Conservation (phyloP, 495 filamentous ascomycete species). For the Thozetella sp. region DNA sequence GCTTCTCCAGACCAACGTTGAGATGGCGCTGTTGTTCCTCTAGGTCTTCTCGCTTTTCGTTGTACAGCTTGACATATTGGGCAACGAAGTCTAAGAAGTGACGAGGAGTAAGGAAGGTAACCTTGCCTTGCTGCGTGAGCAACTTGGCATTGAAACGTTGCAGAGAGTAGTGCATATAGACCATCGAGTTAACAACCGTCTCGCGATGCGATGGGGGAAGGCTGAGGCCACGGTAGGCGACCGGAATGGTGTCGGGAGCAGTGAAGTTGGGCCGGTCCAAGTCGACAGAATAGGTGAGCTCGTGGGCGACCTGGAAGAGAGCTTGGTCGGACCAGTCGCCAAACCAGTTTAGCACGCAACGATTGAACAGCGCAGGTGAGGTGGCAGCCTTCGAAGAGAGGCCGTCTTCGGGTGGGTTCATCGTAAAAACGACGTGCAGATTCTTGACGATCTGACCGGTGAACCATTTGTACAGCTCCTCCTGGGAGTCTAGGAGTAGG, state of each 20-base stretch:
- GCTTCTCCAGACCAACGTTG: conserved; percentile 95
- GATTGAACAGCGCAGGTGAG: conserved; percentile 96
- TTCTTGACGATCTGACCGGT: conserved; percentile 99
- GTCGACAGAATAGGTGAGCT: conserved; percentile 94
- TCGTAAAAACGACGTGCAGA: conserved; percentile 97
- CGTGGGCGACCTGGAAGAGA: conserved; percentile 94
- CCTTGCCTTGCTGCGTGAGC: conserved; percentile 85
- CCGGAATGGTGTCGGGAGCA: conserved; percentile 89
- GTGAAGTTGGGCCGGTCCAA: conserved; percentile 82
- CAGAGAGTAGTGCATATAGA: conserved; percentile 95
- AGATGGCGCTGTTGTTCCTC: conserved; percentile 98
- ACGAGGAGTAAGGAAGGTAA: conserved; percentile 90
- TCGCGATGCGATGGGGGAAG: conserved; percentile 90
- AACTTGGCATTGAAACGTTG: conserved; percentile 87
- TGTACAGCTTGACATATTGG: conserved; percentile 96
- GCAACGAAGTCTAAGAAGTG: conserved; percentile 99
- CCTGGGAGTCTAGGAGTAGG: conserved; percentile 90
- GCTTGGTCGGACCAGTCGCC: conserved; percentile 99
- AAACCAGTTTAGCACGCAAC: conserved; percentile 99
- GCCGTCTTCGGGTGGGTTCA: conserved; percentile 98
- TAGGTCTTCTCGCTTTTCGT: conserved; percentile 96
- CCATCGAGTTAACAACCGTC: conserved; percentile 94
- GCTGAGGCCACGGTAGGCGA: conserved; percentile 82
- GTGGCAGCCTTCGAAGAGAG: conserved; percentile 95
- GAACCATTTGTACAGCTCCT: conserved; percentile 99